These are phyloP conservation scores for Mortierella claussenii DNA, from an alignment of 192 early-diverging fungal species.

Conservation along the genomic window DNA sequence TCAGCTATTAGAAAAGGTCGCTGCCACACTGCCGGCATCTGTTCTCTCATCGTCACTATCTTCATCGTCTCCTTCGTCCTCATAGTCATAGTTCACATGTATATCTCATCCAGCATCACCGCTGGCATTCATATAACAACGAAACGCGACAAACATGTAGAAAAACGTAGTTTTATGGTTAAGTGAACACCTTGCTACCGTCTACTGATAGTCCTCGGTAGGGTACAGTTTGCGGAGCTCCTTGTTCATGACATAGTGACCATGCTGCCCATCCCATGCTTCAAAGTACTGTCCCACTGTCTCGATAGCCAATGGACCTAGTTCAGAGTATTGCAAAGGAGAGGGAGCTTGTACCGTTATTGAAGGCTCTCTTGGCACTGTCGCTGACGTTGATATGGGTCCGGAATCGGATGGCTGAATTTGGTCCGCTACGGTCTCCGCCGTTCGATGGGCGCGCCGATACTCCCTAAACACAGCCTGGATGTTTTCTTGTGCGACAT, in stretches of 20 bases:
- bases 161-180: too few relatives aligned
- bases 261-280: constrained; percentile 32
- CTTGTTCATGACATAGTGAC: constrained; percentile 50
- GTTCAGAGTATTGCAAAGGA: constrained; percentile 19
- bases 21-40: constrained; percentile 14
- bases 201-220: constrained; percentile 27
- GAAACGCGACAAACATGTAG: too few relatives aligned
- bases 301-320: constrained; percentile 37
- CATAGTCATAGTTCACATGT: too few relatives aligned
- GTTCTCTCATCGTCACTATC: background rate
- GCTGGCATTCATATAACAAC: too few relatives aligned
- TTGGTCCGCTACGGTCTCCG: constrained; percentile 9
- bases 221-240: constrained; percentile 43
- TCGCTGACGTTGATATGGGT: background rate
- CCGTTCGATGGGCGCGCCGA: background rate
- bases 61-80: too few relatives aligned
- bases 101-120: too few relatives aligned
- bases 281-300: constrained; percentile 44
- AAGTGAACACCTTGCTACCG: too few relatives aligned
- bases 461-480: constrained; percentile 35
- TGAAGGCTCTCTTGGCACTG: background rate
- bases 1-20: constrained; percentile 40
- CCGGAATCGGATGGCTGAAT: background rate
- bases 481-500: constrained; percentile 53
- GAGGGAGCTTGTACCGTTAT: background rate